Conservation (phyloP, 1,139 yeast species). For the Nematodospora anomalae region DNA sequence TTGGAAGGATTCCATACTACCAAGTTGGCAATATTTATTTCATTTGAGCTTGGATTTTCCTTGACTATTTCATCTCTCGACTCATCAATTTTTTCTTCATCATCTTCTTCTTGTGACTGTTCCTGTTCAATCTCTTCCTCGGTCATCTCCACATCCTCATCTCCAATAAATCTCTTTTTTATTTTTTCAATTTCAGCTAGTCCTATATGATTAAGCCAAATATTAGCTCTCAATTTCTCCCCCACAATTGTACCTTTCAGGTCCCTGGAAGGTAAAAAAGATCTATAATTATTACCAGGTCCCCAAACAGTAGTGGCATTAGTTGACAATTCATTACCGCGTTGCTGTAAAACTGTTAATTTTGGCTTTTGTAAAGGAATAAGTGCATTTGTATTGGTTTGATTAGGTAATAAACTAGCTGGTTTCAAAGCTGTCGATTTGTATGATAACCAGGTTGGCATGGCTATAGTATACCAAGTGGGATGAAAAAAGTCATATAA, state of each 20-base stretch:
- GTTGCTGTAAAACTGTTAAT: conserved; percentile 16
- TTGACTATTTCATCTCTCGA: conserved; percentile 14
- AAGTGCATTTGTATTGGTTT: conserved; percentile 5
- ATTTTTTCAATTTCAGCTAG: conserved; percentile 46
- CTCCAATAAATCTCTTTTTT: conserved; percentile 26
- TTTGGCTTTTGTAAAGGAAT: conserved; percentile 19
- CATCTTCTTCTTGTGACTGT: conserved; percentile 11
- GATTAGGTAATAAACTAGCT: conserved; percentile 23
- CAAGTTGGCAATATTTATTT: conserved; percentile 34
- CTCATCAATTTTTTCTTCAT: conserved; percentile 7
- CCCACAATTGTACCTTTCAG: conserved; percentile 69
- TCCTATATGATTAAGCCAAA: conserved; percentile 82
- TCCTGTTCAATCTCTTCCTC: conserved; percentile 12
- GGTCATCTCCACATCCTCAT: conserved; percentile 11
- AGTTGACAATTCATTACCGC: conserved; percentile 14
- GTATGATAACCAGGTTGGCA: conserved; percentile 78
- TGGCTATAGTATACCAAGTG: conserved; percentile 78
- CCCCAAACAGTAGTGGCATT: conserved; percentile 18
- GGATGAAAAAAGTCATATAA: conserved; percentile 79
- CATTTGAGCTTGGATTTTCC: conserved; percentile 10
- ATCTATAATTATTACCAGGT: conserved; percentile 50
- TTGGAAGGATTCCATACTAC: conserved; percentile 41
- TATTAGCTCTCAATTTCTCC: conserved; percentile 59
- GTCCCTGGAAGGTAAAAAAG: conserved; percentile 81
- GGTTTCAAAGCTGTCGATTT: conserved; percentile 33